phyloP scores from a whole-genome alignment of 108 stramenopile species.

The Nannochloropsis oceanica region DNA sequence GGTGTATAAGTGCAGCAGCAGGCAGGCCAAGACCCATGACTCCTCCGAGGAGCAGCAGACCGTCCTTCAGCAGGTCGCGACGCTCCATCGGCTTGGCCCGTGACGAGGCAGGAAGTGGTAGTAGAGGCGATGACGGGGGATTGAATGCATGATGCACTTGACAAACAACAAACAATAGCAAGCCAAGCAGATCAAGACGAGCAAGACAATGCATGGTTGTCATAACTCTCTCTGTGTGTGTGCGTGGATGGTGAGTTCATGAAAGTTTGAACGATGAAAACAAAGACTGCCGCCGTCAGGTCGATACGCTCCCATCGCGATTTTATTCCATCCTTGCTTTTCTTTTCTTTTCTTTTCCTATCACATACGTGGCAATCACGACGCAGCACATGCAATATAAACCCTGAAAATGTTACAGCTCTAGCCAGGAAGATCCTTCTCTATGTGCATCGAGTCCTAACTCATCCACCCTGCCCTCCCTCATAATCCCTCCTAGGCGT shows the following conservation, averaged over 20 bases:
- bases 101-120: not conserved
- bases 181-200: too few relatives aligned
- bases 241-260: too few relatives aligned
- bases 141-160: not conserved
- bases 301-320: not conserved
- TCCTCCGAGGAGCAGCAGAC: not conserved
- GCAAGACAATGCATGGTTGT: too few relatives aligned
- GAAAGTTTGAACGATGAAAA: too few relatives aligned
- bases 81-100: not conserved
- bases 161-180: too few relatives aligned
- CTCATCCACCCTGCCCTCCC: too few relatives aligned
- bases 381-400: not conserved
- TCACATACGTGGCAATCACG: not conserved
- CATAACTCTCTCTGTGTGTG: too few relatives aligned
- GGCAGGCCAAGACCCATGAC: not conserved
- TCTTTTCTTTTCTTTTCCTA: not conserved
- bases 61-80: not conserved
- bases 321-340: not conserved
- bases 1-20: not conserved
- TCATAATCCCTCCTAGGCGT: too few relatives aligned
- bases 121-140: not conserved
- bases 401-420: not conserved
- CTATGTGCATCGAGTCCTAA: too few relatives aligned
- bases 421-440: not conserved
- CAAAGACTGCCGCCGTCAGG: too few relatives aligned